Evolutionary conservation across 2,329 filamentous ascomycete genomes (phyloP), one percentile per base, ranked within the genome.

Genomic region (Eutypella sp.): DNA sequence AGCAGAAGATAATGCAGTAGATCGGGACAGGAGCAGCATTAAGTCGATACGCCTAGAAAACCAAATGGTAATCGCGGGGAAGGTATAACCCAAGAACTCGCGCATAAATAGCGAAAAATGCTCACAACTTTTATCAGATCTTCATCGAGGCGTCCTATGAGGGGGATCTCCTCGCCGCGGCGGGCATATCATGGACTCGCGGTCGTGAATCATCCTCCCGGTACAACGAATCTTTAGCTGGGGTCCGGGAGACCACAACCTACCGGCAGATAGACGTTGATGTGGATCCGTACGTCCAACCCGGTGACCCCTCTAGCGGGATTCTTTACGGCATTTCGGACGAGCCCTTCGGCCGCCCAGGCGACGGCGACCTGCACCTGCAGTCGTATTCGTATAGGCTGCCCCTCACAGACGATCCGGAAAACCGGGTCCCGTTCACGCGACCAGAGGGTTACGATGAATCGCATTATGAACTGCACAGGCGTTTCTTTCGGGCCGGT

Each of bases 71-170:
- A 13, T 29, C 13, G 13, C 25, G 7, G 25, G 8, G 13, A 29
- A 29, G 25, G 25, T 29, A 29, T 13, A 13, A 29, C 13, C n/a
- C n/a, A n/a, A n/a, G n/a, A n/a, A n/a, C n/a, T n/a, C n/a, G n/a
- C n/a, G n/a, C n/a, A n/a, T n/a, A n/a, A n/a, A n/a, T n/a, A n/a
- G n/a, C n/a, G n/a, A n/a, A n/a, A n/a, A 29, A 13, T 29, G 13
- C 25, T 29, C 13, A 29, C 13, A 8, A 7, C 25, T 29, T 29
- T 7, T 29, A 7, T 29, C 13, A 29, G 25, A 29, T 57, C 25
- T 55, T 59, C 37, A 50, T 60, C 25, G 57, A 59, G 22, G 57
- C 56, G 5, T 53, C 54, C 10, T 60, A 60, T 33, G 57, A 60
- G 23, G 57, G 57, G 8, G 57, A 60, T 29, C 46, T 60, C 3